Evolutionary conservation across 148 eudicot genomes (phyloP).

Genomic region (Dianthus caryophyllus): DNA sequence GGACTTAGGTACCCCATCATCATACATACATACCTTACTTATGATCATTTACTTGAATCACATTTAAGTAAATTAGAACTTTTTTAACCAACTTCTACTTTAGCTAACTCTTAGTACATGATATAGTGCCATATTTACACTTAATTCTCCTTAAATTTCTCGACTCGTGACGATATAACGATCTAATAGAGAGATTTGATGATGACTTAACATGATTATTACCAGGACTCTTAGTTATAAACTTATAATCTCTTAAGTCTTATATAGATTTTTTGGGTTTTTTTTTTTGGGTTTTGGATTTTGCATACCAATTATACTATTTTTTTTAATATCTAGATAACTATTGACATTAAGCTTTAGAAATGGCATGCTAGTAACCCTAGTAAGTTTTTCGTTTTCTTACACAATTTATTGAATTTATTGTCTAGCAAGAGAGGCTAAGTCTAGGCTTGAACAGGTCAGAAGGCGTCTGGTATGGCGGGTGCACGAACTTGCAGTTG

Average conservation of each 20-base stretch:
- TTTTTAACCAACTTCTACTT: neutral
- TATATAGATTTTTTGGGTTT: constrained; percentile 1
- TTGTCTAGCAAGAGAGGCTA: constrained; percentile 50
- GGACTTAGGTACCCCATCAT: constrained; percentile 24
- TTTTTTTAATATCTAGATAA: constrained; percentile 14
- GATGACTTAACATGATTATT: neutral
- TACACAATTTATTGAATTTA: neutral
- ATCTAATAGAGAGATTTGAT: constrained; percentile 6
- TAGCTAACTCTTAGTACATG: constrained; percentile 10
- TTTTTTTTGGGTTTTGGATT: neutral
- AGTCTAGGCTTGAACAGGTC: constrained; percentile 37
- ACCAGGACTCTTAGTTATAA: constrained; percentile 8
- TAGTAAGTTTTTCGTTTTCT: constrained; percentile 19
- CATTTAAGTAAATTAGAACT: neutral
- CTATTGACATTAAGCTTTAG: constrained; percentile 23
- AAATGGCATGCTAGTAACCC: constrained; percentile 10
- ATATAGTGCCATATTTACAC: constrained; percentile 10
- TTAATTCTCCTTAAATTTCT: neutral
- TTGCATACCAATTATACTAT: constrained; percentile 13
- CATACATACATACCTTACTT: constrained; percentile 5
- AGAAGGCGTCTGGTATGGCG: constrained; percentile 45
- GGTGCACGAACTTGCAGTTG: constrained; percentile 85
- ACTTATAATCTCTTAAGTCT: no score
- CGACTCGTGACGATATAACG: constrained; percentile 1
- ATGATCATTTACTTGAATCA: constrained; percentile 8